Base-by-base conservation (phyloP, 495 filamentous ascomycete genomes). In the Lophium mytilinum region DNA sequence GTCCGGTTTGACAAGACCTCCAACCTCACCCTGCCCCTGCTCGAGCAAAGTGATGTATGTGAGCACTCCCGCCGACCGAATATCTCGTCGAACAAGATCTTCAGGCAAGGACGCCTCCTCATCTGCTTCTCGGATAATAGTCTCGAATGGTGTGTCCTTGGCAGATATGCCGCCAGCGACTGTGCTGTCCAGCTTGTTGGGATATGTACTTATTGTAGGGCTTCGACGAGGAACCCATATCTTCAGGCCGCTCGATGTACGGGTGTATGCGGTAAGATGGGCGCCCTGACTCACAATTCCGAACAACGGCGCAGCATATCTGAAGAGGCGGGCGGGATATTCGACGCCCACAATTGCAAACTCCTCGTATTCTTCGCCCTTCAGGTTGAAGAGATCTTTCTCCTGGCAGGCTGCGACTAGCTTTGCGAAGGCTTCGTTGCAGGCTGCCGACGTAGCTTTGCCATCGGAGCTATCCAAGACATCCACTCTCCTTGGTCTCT, bases 91-190 rank as follows among this genome's bases (percentile, higher is more conserved):
- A 48, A 96, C 83, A 5, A 93, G 68, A 0, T 76, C 69, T 56
- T 83, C 87, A 0, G 89, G 81, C 6, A 99, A 72, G n/a, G 81
- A 85, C 0, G 93, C 93, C 66, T 99, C 93, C 70, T 99, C 93
- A 56, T 81, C 83, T 0, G 84, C 81, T 70, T 99, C 93, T 50
- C 94, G 83, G 9, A 96, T 75, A 37, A 96, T 72, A 71, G 84
- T 89, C 61, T 90, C 88, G 52, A 88, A 83, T 1, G 83, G 81
- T 12, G 73, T 76, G 67, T 96, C 90, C 17, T 83, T 83, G 0
- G 88, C 85, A 61, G 84, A 80, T 65, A 97, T 84, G 0, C 93
- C 93, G 4, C 93, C 93, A 0, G 91, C 93, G 5, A 95, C 94
- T 1, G 88, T 87, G 66, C 97, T 99, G 69, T 99, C 93, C 48